These are phyloP conservation scores for Brasenia schreberi DNA, from an alignment of 164 flowering plant genomes.

Conservation along the genomic window DNA sequence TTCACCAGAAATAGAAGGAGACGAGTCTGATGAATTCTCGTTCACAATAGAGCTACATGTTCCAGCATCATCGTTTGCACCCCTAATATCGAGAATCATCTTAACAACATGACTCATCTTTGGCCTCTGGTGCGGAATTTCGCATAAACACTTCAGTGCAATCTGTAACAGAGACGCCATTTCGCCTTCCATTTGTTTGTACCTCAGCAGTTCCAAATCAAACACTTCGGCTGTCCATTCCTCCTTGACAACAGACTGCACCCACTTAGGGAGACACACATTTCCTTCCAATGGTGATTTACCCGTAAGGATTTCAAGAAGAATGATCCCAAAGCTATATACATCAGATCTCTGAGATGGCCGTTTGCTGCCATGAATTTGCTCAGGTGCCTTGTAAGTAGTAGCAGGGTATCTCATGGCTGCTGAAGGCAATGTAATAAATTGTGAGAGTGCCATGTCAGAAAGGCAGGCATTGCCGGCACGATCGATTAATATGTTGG, in stretches of 20 bases:
- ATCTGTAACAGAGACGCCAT: constrained; percentile 39
- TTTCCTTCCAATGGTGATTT: constrained; percentile 20
- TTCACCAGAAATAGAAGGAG: constrained; percentile 17
- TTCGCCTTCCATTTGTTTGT: constrained; percentile 34
- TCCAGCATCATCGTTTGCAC: constrained; percentile 8
- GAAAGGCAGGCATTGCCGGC: constrained; percentile 23
- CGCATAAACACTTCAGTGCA: constrained; percentile 29
- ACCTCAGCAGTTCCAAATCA: constrained; percentile 38
- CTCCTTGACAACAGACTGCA: constrained; percentile 18
- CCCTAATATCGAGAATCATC: constrained; percentile 37
- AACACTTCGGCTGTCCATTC: constrained; percentile 39
- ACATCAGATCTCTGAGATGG: constrained; percentile 22
- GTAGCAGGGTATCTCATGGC: constrained; percentile 3
- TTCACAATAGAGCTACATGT: constrained; percentile 1
- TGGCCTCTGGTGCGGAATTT: constrained; percentile 29
- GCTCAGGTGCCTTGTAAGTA: constrained; percentile 24
- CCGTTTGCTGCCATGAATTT: not conserved
- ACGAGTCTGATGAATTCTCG: constrained; percentile 16
- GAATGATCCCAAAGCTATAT: constrained; percentile 33
- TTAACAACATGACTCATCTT: constrained; percentile 26
- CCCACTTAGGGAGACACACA: constrained; percentile 28
- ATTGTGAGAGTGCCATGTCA: constrained; percentile 25
- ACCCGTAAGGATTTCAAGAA: constrained; percentile 40
- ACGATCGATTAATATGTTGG: constrained; percentile 24
- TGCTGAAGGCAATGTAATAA: constrained; percentile 9